Conservation (phyloP, 148 eudicot species). For the Amaranthus palmeri region DNA sequence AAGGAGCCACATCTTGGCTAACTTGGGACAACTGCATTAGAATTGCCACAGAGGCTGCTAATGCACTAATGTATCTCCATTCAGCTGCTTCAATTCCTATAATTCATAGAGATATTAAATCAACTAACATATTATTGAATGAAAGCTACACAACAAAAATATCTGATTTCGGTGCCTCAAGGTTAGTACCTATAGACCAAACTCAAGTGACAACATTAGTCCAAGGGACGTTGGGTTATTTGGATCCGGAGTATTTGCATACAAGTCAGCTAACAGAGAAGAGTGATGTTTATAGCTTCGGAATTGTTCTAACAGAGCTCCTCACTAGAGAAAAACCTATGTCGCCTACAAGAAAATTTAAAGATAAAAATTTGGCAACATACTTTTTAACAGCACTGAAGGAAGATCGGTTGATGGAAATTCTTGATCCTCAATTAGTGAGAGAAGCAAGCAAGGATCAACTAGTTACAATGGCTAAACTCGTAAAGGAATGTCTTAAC, state of each 20-base stretch:
- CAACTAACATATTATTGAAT: conserved; percentile 15
- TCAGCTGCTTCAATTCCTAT: conserved; percentile 19
- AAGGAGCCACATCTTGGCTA: conserved; percentile 10
- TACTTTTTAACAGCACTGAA: conserved; percentile 13
- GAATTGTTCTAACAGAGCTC: conserved; percentile 19
- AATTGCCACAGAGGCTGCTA: conserved; percentile 18
- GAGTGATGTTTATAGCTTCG: conserved; percentile 29
- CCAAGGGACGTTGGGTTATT: conserved; percentile 20
- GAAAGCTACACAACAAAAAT: conserved; percentile 2
- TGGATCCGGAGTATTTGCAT: conserved; percentile 16
- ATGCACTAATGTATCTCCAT: conserved; percentile 23
- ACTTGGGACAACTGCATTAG: conserved; percentile 22
- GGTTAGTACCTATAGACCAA: conserved; percentile 16
- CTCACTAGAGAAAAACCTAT: conserved; percentile 10
- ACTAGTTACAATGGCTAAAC: conserved; percentile 5
- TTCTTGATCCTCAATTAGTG: conserved; percentile 17
- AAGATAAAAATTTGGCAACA: conserved; percentile 6
- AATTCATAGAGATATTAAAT: conserved; percentile 21
- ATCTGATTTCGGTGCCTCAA: conserved; percentile 26
- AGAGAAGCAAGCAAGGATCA: conserved; percentile 21
- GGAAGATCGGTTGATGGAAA: conserved; percentile 3
- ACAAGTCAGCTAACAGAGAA: conserved; percentile 15
- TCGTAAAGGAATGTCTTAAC: conserved; percentile 16
- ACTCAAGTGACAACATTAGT: conserved; percentile 10
- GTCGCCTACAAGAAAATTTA: not conserved